These are phyloP conservation scores for Blastomyces silverae DNA, from an alignment of 2,329 filamentous ascomycete genomes.

Conservation along the genomic window DNA sequence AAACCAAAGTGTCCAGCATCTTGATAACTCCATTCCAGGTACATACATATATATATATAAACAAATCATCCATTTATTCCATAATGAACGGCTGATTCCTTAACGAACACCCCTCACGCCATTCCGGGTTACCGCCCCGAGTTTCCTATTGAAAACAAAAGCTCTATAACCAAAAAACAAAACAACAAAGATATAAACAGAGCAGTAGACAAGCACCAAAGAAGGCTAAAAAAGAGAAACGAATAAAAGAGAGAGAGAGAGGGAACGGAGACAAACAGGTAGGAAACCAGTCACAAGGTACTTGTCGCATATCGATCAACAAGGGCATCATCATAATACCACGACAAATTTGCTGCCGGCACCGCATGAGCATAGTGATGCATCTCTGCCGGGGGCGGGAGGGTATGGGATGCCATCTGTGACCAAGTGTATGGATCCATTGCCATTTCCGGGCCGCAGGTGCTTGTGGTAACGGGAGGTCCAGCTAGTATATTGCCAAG, in stretches of 20 bases:
- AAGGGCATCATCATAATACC: constrained; percentile 11
- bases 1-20: not conserved
- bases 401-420: constrained; percentile 1
- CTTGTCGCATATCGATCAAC: constrained; percentile 11
- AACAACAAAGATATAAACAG: not conserved
- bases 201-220: not conserved
- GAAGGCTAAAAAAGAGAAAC: not conserved
- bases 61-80: not conserved
- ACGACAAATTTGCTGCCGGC: not conserved
- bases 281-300: not conserved
- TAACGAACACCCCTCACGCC: not conserved
- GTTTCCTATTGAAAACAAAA: not conserved
- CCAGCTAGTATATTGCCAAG: constrained; percentile 1
- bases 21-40: not conserved
- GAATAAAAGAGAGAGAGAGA: not conserved
- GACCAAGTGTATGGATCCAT: constrained; percentile 11
- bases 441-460: not conserved
- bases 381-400: constrained; percentile 5
- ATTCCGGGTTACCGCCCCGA: not conserved
- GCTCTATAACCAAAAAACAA: not conserved
- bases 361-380: constrained; percentile 4
- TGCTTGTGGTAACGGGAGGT: not conserved
- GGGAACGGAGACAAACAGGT: no score
- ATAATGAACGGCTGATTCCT: not conserved
- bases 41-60: not conserved